Percentiles rank a stretch among this genome's conserved stretches.
These are phyloP conservation scores for Camellia oleifera DNA, from an alignment of 179 eudicot genomes.

Conservation along the genomic window DNA sequence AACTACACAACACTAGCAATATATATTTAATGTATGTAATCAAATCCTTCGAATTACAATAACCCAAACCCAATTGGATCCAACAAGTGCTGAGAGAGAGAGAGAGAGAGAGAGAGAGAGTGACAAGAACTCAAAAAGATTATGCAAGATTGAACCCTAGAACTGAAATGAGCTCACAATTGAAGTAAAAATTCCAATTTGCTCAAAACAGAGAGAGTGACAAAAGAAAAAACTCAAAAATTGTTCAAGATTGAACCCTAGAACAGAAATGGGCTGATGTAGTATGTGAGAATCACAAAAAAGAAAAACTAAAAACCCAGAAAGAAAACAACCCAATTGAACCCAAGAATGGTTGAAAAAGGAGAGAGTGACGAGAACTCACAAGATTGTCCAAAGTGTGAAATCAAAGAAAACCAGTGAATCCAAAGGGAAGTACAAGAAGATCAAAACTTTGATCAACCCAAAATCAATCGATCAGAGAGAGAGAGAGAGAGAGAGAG, in stretches of 20 bases:
- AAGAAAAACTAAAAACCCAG: not conserved
- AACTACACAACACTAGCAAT: conserved; percentile 14
- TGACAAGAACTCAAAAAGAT: not conserved
- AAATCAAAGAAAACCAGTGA: not conserved
- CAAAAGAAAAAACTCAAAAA: no score
- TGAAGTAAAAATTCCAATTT: no score
- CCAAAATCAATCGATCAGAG: not conserved
- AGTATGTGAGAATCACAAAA: no score
- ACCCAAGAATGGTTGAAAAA: not conserved
- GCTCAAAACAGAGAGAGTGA: no score
- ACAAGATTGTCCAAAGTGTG: not conserved
- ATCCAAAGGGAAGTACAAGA: no score
- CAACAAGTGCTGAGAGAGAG: not conserved
- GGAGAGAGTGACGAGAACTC: not conserved
- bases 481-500: not conserved
- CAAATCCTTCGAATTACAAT: not conserved
- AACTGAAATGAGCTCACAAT: no score
- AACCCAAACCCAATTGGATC: not conserved
- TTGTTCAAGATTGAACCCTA: no score
- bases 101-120: no score
- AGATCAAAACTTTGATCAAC: no score
- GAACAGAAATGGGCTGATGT: not conserved
- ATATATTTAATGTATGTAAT: not conserved
- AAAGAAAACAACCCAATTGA: not conserved
- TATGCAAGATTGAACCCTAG: not conserved